A percentile compares a stretch with the other conserved stretches of the same genome.
Evolutionary conservation across 2,329 filamentous ascomycete species (phyloP).

Genomic region (Colletotrichum gigasporum): DNA sequence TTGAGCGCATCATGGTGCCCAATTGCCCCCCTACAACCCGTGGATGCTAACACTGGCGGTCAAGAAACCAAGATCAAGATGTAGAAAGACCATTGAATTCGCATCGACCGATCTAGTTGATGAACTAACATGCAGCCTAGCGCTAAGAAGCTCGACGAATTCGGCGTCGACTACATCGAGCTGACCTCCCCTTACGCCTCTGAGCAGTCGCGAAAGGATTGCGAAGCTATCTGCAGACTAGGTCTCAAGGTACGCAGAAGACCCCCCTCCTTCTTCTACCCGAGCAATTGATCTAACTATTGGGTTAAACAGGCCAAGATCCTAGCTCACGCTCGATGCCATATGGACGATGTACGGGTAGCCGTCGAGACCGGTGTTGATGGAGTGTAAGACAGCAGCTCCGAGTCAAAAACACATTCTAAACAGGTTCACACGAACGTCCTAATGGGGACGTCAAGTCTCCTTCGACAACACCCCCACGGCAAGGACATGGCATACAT

Average conservation of each 20-base stretch:
- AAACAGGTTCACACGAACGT: no score
- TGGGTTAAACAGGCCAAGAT: constrained; percentile 12
- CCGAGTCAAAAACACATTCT: no score
- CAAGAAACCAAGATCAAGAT: constrained; percentile 75
- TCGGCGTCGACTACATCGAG: constrained; percentile 93
- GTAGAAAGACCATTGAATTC: no score
- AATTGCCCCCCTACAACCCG: no score
- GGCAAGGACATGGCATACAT: constrained; percentile 90
- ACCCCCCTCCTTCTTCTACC: not conserved
- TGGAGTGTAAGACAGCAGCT: constrained; percentile 59
- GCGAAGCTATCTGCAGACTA: constrained; percentile 92
- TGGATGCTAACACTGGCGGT: no score
- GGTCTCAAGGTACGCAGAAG: constrained; percentile 65
- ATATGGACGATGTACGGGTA: constrained; percentile 67
- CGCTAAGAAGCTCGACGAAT: constrained; percentile 71
- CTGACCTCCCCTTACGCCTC: constrained; percentile 86
- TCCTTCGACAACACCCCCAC: constrained; percentile 85
- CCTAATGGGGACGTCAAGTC: constrained; percentile 85
- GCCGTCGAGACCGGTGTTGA: constrained; percentile 85
- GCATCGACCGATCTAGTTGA: no score
- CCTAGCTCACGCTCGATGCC: constrained; percentile 71
- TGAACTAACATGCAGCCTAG: not conserved
- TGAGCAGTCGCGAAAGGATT: constrained; percentile 85
- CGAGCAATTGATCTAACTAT: not conserved
- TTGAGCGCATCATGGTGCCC: no score